Evolutionary conservation across 1,284 basidiomycete species (phyloP).

Genomic region (Papiliotrema fonsecae): DNA sequence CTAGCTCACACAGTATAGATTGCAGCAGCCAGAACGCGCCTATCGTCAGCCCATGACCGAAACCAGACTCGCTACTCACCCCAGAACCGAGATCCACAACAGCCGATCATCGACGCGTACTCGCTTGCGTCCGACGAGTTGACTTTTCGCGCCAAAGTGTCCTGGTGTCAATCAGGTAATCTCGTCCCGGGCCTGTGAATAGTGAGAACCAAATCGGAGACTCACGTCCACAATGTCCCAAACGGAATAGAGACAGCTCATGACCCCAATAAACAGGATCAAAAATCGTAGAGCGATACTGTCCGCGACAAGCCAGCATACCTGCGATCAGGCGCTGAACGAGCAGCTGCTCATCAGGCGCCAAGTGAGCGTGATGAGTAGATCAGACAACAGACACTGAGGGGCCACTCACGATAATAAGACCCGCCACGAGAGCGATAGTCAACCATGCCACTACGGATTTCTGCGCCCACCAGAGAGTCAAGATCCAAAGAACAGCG

Average conservation of each 20-base stretch:
- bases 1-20: conserved; percentile 57
- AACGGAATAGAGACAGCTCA: conserved; percentile 73
- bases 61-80: conserved; percentile 32
- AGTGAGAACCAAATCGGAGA: background rate
- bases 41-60: conserved; percentile 55
- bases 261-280: conserved; percentile 91
- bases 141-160: conserved; percentile 83
- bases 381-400: background rate
- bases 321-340: conserved; percentile 15
- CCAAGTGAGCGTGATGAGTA: background rate
- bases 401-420: conserved; percentile 39
- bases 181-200: background rate
- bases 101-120: conserved; percentile 80
- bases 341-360: background rate
- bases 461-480: conserved; percentile 76
- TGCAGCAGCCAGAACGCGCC: conserved; percentile 85
- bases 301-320: conserved; percentile 80
- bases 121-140: conserved; percentile 87
- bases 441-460: conserved; percentile 59
- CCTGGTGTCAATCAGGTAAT: conserved; percentile 43
- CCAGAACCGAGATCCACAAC: conserved; percentile 51
- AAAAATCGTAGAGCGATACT: conserved; percentile 56
- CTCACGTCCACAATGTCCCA: conserved; percentile 77
- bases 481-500: conserved; percentile 82
- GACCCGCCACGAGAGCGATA: conserved; percentile 38